These are phyloP conservation scores for Bombardia bombarda DNA, from an alignment of 495 filamentous ascomycete species.

Conservation along the genomic window DNA sequence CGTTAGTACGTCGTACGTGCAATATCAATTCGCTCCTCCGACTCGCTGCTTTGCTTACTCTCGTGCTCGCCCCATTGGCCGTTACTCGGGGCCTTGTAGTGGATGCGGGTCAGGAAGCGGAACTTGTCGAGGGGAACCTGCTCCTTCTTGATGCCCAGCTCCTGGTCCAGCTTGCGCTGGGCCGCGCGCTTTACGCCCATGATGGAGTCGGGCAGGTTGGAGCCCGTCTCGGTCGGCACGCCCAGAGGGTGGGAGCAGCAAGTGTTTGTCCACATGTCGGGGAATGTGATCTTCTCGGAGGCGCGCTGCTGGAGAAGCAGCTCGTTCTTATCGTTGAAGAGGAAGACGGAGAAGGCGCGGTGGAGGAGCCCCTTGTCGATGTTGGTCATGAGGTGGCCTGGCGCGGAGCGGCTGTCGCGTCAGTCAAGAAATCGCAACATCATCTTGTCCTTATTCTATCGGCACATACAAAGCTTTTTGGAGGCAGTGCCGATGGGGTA, in stretches of 20 bases:
- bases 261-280: conserved; percentile 99
- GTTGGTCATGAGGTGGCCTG: conserved; percentile 97
- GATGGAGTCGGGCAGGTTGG: conserved; percentile 70
- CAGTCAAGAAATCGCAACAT: too few relatives aligned
- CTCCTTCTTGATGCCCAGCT: conserved; percentile 82
- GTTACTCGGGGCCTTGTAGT: conserved; percentile 95
- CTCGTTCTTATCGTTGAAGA: conserved; percentile 86
- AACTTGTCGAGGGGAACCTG: conserved; percentile 93
- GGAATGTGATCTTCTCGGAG: conserved; percentile 97
- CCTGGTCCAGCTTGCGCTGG: conserved; percentile 85
- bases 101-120: conserved; percentile 89
- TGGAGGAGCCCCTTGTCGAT: conserved; percentile 92
- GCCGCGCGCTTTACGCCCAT: conserved; percentile 84
- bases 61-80: conserved; percentile 99
- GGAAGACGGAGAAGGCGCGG: conserved; percentile 94
- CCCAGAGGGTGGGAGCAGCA: conserved; percentile 97
- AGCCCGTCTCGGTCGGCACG: conserved; percentile 83
- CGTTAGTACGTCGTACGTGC: too few relatives aligned
- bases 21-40: too few relatives aligned
- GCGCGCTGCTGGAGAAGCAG: conserved; percentile 94
- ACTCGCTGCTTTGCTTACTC: conserved; percentile 55
- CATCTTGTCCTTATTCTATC: neutral
- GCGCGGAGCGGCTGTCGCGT: too few relatives aligned
- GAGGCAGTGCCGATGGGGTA: conserved; percentile 90
- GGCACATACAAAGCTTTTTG: conserved; percentile 87